Conservation (phyloP, 2,329 filamentous ascomycete genomes). For the Ophiostoma triangulosporum region DNA sequence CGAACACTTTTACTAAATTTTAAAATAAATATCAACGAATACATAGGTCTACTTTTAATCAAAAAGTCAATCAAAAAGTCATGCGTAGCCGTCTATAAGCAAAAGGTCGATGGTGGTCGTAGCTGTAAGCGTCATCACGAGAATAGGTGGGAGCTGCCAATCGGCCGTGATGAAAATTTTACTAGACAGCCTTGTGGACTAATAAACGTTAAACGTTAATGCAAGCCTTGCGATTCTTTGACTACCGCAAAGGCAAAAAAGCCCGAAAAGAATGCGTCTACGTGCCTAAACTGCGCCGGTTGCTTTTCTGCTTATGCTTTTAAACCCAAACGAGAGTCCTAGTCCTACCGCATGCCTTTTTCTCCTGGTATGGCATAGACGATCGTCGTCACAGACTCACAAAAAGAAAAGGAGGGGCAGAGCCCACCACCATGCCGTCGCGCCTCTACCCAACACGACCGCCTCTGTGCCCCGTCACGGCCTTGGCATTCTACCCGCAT, state of each 20-base stretch:
- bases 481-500: slow-evolving; percentile 36
- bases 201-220: no score
- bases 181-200: background rate
- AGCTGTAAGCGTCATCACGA: background rate
- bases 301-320: background rate
- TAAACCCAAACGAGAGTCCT: background rate
- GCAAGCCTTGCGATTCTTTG: no score
- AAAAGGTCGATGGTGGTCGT: no score
- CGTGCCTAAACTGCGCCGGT: background rate
- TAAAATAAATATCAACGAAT: no score
- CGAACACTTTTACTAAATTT: no score
- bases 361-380: background rate
- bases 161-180: background rate
- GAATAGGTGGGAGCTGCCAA: background rate
- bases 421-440: background rate
- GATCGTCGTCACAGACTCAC: background rate
- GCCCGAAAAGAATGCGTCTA: no score
- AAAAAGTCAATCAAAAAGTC: no score
- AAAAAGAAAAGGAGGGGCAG: background rate
- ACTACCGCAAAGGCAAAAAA: no score
- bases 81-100: no score
- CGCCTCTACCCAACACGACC: background rate
- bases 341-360: background rate
- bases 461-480: slow-evolving; percentile 42
- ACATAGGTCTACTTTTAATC: no score